Conservation (phyloP, 495 filamentous ascomycete genomes). For the Penicillium alfredii region DNA sequence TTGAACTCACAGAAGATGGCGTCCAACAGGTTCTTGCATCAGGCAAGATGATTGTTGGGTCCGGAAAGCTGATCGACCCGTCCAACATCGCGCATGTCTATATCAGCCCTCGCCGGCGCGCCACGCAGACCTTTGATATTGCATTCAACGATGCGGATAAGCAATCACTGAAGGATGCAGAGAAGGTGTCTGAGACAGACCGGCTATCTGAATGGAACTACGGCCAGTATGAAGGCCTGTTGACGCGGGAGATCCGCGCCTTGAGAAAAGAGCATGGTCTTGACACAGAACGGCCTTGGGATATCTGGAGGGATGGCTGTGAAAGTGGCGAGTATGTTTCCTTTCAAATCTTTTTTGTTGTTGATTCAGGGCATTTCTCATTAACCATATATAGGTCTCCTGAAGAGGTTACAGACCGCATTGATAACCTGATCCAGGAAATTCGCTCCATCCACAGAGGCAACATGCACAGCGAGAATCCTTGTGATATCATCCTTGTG, state of each 20-base stretch:
- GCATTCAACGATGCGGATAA: slow-evolving; percentile 46
- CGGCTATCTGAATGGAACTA: slow-evolving; percentile 83
- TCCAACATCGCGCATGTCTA: slow-evolving; percentile 67
- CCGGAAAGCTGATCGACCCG: slow-evolving; percentile 72
- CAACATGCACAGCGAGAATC: slow-evolving; percentile 43
- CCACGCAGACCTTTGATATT: slow-evolving; percentile 69
- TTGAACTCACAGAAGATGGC: slow-evolving; percentile 70
- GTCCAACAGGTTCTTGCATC: slow-evolving; percentile 65
- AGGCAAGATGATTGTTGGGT: slow-evolving; percentile 64
- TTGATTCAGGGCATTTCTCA: neutral
- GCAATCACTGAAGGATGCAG: slow-evolving; percentile 17
- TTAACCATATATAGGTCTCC: slow-evolving; percentile 30
- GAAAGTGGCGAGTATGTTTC: slow-evolving; percentile 44
- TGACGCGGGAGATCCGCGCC: slow-evolving; percentile 56
- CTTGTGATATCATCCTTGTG: slow-evolving; percentile 53
- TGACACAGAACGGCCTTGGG: slow-evolving; percentile 52
- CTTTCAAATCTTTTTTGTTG: neutral
- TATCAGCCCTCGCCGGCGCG: slow-evolving; percentile 72
- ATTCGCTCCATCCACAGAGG: slow-evolving; percentile 51
- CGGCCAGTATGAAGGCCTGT: slow-evolving; percentile 78
- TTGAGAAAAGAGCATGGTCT: slow-evolving; percentile 54
- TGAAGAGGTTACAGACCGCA: slow-evolving; percentile 52
- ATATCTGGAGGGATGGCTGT: slow-evolving; percentile 83
- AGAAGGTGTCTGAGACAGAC: slow-evolving; percentile 53
- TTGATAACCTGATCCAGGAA: slow-evolving; percentile 61